These are phyloP conservation scores for Penicillium paneum DNA, from an alignment of 2,329 filamentous ascomycete species.

Conservation along the genomic window DNA sequence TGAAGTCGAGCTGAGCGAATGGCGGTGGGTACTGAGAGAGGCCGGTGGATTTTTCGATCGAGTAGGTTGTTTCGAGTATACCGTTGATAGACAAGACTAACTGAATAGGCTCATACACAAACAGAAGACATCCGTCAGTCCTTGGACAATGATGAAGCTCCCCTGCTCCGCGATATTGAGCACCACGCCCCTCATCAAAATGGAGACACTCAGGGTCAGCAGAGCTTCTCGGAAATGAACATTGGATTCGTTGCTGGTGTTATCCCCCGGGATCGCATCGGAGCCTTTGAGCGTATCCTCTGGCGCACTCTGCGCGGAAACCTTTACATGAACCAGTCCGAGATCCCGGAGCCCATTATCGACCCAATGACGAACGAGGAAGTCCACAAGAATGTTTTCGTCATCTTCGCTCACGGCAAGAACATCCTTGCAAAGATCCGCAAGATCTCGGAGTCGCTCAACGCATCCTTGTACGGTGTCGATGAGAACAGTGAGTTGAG, in stretches of 20 bases:
- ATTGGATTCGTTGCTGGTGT: slow-evolving; percentile 98
- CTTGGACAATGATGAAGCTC: slow-evolving; percentile 82
- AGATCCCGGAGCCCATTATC: slow-evolving; percentile 89
- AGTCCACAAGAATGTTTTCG: slow-evolving; percentile 95
- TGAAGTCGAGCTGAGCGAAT: slow-evolving; percentile 94
- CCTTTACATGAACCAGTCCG: slow-evolving; percentile 99
- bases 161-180: slow-evolving; percentile 87
- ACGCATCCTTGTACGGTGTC: slow-evolving; percentile 91
- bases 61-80: slow-evolving; percentile 28
- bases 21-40: slow-evolving; percentile 96
- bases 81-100: background rate
- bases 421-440: slow-evolving; percentile 98
- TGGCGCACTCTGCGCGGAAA: slow-evolving; percentile 97
- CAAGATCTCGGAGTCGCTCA: slow-evolving; percentile 97
- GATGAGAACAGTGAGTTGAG: slow-evolving; percentile 96
- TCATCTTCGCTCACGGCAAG: slow-evolving; percentile 98
- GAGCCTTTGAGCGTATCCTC: slow-evolving; percentile 92
- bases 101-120: slow-evolving; percentile 72
- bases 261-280: slow-evolving; percentile 87
- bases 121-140: slow-evolving; percentile 95
- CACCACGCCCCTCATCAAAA: slow-evolving; percentile 66
- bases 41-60: slow-evolving; percentile 96
- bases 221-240: slow-evolving; percentile 95
- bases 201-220: slow-evolving; percentile 63
- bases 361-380: slow-evolving; percentile 91